phyloP scores from a whole-genome alignment of 208 protist species.

The Crithidia brevicula region DNA sequence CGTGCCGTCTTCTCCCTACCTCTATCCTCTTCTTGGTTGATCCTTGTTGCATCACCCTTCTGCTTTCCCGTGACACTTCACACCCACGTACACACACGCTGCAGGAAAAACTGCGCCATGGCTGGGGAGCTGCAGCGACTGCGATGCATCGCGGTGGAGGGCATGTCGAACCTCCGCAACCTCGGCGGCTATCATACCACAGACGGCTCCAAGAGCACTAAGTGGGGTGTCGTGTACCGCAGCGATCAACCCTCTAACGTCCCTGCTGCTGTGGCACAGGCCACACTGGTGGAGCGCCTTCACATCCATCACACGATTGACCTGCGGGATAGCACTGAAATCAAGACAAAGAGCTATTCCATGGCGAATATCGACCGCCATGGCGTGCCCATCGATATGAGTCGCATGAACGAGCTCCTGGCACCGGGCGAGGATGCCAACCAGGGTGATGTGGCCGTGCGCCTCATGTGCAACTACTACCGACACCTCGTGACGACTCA shows the following conservation, averaged over 20 bases:
- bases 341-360: constrained; percentile 19
- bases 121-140: constrained; percentile 11
- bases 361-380: constrained; percentile 24
- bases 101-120: background rate
- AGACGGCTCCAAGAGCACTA: constrained; percentile 23
- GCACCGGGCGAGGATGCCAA: constrained; percentile 24
- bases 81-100: background rate
- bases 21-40: no score
- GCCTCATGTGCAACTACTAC: constrained; percentile 30
- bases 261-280: constrained; percentile 17
- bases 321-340: constrained; percentile 27
- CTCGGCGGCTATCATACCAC: constrained; percentile 38
- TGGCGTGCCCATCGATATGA: constrained; percentile 17
- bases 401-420: constrained; percentile 15
- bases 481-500: constrained; percentile 7
- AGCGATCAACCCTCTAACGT: constrained; percentile 39
- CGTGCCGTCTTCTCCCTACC: no score
- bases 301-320: constrained; percentile 40
- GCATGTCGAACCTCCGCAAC: constrained; percentile 42
- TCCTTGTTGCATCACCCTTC: no score
- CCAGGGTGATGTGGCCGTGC: constrained; percentile 1
- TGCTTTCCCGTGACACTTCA: no score
- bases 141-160: constrained; percentile 28
- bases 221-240: constrained; percentile 46
- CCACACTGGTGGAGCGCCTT: constrained; percentile 36